Evolutionary conservation across 495 filamentous ascomycete species (phyloP).

Genomic region (Penicillium tannophilum): DNA sequence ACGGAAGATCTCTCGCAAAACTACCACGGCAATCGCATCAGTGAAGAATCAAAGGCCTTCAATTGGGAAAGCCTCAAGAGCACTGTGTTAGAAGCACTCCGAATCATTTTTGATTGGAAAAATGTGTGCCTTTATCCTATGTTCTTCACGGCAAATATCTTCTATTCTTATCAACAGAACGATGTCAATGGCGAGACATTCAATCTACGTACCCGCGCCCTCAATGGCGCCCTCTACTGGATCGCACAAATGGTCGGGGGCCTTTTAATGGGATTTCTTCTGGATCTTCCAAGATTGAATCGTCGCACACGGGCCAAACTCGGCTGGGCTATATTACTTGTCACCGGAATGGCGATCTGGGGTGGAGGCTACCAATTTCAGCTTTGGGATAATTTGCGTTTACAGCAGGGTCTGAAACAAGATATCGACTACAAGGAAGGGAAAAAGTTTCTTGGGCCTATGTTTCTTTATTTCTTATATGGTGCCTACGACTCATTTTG

Average conservation of each 20-base stretch:
- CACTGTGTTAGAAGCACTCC: conserved; percentile 58
- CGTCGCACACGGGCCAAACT: conserved; percentile 43
- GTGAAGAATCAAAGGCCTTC: conserved; percentile 47
- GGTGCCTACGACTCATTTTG: conserved; percentile 55
- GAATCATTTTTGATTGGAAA: conserved; percentile 38
- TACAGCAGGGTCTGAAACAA: conserved; percentile 34
- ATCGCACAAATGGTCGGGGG: conserved; percentile 57
- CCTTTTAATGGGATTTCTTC: conserved; percentile 49
- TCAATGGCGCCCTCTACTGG: conserved; percentile 57
- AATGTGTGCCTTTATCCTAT: conserved; percentile 52
- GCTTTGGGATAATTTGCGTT: conserved; percentile 36
- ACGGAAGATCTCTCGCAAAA: conserved; percentile 11
- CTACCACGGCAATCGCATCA: neutral
- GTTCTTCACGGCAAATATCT: conserved; percentile 70
- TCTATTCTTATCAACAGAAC: conserved; percentile 74
- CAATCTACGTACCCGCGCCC: conserved; percentile 48
- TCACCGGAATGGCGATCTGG: conserved; percentile 53
- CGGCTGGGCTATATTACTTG: conserved; percentile 48
- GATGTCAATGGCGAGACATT: conserved; percentile 54
- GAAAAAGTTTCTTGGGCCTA: conserved; percentile 45
- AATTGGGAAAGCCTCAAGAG: conserved; percentile 33
- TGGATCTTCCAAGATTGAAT: conserved; percentile 45
- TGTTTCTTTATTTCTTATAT: conserved; percentile 59
- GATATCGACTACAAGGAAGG: conserved; percentile 41
- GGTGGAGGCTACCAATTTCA: conserved; percentile 57